These are phyloP conservation scores for Rubroshorea leprosula DNA, from an alignment of 345 rosid species.

Conservation along the genomic window DNA sequence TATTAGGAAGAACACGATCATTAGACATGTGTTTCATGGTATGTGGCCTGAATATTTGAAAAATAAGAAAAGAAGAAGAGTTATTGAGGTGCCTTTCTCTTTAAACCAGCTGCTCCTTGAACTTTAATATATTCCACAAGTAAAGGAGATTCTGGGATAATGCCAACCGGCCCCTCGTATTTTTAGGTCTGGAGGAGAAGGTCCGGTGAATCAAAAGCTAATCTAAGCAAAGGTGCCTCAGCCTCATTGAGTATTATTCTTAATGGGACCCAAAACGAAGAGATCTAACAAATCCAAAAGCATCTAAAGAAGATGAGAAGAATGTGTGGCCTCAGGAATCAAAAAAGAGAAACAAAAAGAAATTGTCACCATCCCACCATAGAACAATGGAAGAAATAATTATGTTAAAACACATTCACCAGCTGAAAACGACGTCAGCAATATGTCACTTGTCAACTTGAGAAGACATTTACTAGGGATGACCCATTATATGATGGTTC, in stretches of 20 bases:
- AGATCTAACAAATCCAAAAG: conserved; percentile 35
- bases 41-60: conserved; percentile 75
- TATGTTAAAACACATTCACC: conserved; percentile 5
- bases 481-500: background rate
- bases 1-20: conserved; percentile 31
- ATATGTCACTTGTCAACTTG: conserved; percentile 30
- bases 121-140: conserved; percentile 50
- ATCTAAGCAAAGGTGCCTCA: conserved; percentile 48
- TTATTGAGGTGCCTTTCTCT: conserved; percentile 48
- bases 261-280: conserved; percentile 40
- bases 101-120: conserved; percentile 33
- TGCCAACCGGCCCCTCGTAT: conserved; percentile 34
- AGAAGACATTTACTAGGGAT: background rate
- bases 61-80: conserved; percentile 56
- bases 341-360: conserved; percentile 38
- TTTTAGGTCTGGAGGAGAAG: conserved; percentile 38
- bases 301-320: conserved; percentile 38
- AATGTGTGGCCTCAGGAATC: conserved; percentile 41
- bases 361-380: conserved; percentile 33
- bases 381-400: conserved; percentile 17
- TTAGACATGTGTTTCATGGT: conserved; percentile 27
- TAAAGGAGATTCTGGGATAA: conserved; percentile 79
- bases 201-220: conserved; percentile 53
- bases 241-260: conserved; percentile 56
- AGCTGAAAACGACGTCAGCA: conserved; percentile 31